Conservation (phyloP, 2,329 filamentous ascomycete species). For the Mollisia scopiformis region DNA sequence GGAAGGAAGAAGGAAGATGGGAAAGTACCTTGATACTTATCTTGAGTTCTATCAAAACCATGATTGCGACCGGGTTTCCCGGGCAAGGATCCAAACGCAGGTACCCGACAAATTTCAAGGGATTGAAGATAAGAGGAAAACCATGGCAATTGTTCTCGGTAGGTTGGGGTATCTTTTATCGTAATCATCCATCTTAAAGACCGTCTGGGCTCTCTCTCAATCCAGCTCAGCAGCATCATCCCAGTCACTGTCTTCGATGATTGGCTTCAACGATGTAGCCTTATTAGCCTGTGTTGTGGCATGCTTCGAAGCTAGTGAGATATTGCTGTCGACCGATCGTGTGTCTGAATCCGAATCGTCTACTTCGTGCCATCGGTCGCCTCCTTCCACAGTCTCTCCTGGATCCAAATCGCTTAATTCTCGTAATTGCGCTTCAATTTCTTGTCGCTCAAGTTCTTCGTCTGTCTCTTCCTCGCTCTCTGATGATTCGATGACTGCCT, state of each 20-base stretch:
- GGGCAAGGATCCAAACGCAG: not conserved
- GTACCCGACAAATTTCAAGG: not conserved
- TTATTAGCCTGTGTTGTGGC: slow-evolving; percentile 19
- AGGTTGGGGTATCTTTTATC: not conserved
- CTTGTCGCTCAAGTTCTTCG: slow-evolving; percentile 16
- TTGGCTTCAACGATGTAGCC: slow-evolving; percentile 36
- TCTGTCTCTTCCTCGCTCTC: slow-evolving; percentile 22
- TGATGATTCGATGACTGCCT: slow-evolving; percentile 15
- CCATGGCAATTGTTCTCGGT: not conserved
- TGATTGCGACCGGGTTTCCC: not conserved
- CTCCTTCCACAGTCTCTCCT: not conserved
- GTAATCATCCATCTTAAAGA: not conserved
- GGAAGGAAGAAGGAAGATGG: not conserved
- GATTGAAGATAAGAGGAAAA: not conserved
- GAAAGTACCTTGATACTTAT: not conserved
- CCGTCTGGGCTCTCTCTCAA: slow-evolving; percentile 25
- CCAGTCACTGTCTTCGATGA: slow-evolving; percentile 60
- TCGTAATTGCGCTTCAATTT: not conserved
- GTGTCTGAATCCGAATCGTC: slow-evolving; percentile 27
- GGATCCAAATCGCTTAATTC: slow-evolving; percentile 8
- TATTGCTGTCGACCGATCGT: slow-evolving; percentile 23
- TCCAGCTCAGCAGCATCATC: slow-evolving; percentile 49
- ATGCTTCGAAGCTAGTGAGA: slow-evolving; percentile 12
- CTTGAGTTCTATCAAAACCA: not conserved
- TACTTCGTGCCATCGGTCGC: slow-evolving; percentile 24